Evolutionary conservation across 345 rosid species (phyloP).

Genomic region (Populus nigra): DNA sequence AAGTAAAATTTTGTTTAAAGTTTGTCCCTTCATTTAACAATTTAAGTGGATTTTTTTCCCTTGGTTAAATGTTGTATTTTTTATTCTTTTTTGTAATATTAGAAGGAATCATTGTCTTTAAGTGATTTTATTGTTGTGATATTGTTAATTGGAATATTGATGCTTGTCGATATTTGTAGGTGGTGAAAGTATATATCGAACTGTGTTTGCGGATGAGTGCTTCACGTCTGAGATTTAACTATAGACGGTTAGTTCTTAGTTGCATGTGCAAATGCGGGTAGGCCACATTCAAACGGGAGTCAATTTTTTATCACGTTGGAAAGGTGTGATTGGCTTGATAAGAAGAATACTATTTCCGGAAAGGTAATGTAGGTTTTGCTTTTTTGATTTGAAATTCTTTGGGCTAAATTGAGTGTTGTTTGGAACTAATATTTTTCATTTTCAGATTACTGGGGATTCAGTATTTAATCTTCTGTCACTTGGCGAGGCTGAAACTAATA

Average conservation of each 20-base stretch:
- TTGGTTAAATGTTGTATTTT: not conserved
- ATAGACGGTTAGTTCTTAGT: constrained; percentile 60
- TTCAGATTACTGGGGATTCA: constrained; percentile 85
- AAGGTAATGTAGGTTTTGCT: constrained; percentile 49
- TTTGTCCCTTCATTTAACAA: not conserved
- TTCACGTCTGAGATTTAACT: constrained; percentile 82
- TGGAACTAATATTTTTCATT: constrained; percentile 20
- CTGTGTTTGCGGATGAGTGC: constrained; percentile 66
- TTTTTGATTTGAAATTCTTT: not conserved
- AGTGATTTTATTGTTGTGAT: not conserved
- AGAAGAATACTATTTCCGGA: constrained; percentile 77
- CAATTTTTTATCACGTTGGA: constrained; percentile 92
- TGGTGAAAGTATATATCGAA: constrained; percentile 84
- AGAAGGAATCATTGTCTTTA: not conserved
- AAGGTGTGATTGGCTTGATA: constrained; percentile 88
- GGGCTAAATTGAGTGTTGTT: not conserved
- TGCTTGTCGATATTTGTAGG: constrained; percentile 36
- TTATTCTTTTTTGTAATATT: not conserved
- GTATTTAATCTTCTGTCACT: constrained; percentile 69
- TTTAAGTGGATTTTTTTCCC: not conserved
- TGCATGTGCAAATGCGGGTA: constrained; percentile 87
- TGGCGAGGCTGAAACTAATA: constrained; percentile 75
- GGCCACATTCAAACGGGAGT: constrained; percentile 84
- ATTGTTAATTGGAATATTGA: not conserved
- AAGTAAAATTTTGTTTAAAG: not conserved